Conservation (phyloP, 1,284 basidiomycete genomes). For the Cryptococcus hybrid region DNA sequence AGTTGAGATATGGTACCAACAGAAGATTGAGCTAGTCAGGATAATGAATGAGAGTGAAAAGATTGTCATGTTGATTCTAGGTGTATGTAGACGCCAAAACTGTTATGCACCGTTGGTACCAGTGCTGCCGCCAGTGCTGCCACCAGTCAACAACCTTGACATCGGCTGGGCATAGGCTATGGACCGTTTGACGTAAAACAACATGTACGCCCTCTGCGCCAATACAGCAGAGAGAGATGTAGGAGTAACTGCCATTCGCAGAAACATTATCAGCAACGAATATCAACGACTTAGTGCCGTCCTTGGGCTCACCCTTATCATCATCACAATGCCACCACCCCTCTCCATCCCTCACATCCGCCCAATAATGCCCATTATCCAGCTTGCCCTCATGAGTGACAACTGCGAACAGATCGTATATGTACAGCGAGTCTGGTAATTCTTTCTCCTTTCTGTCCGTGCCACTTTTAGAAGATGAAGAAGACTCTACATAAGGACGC, state of each 20-base stretch:
- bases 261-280: background rate
- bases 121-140: background rate
- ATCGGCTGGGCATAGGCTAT: conserved; percentile 61
- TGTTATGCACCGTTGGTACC: background rate
- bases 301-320: conserved; percentile 66
- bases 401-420: conserved; percentile 90
- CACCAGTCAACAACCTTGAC: conserved; percentile 10
- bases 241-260: conserved; percentile 56
- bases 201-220: conserved; percentile 78
- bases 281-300: too few species aligned
- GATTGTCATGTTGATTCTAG: too few species aligned
- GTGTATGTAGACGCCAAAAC: too few species aligned
- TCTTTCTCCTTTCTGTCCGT: background rate
- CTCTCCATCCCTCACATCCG: conserved; percentile 35
- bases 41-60: too few species aligned
- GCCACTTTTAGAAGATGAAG: background rate
- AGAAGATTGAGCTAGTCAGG: too few species aligned
- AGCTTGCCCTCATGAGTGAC: conserved; percentile 94
- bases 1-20: too few species aligned
- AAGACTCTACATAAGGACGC: conserved; percentile 68
- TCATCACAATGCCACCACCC: conserved; percentile 96
- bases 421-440: conserved; percentile 67
- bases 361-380: conserved; percentile 84
- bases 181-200: conserved; percentile 84
- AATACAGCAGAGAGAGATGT: conserved; percentile 67